phyloP scores from a whole-genome alignment of 2,329 filamentous ascomycete genomes.

The Paecilomyces sp. region DNA sequence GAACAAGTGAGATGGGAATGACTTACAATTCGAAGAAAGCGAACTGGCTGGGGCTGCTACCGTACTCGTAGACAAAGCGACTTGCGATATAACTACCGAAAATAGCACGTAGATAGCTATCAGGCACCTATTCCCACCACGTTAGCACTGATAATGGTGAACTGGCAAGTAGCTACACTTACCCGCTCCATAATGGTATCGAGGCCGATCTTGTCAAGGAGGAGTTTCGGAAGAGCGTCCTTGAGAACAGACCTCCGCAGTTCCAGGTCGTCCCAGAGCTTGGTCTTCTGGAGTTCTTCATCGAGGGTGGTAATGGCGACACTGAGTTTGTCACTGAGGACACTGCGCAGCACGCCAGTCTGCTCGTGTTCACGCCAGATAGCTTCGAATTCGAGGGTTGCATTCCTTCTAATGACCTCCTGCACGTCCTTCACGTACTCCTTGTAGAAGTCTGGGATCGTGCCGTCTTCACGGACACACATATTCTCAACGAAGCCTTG shows the following conservation, averaged over 20 bases:
- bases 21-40: conserved; percentile 97
- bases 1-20: neutral
- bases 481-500: conserved; percentile 83
- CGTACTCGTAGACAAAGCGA: conserved; percentile 93
- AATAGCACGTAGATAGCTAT: conserved; percentile 86
- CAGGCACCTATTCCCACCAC: conserved; percentile 58
- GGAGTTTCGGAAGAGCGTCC: conserved; percentile 77
- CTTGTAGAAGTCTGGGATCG: conserved; percentile 83
- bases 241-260: conserved; percentile 71
- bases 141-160: neutral
- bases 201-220: conserved; percentile 84
- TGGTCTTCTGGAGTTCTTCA: conserved; percentile 88
- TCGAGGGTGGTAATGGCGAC: conserved; percentile 93
- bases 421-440: conserved; percentile 90
- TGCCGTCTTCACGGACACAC: conserved; percentile 74
- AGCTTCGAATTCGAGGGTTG: conserved; percentile 89
- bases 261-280: conserved; percentile 77
- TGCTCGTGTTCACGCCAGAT: conserved; percentile 92
- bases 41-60: conserved; percentile 88
- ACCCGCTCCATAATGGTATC: conserved; percentile 78
- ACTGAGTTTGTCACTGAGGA: conserved; percentile 87
- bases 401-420: conserved; percentile 83
- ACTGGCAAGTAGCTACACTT: conserved; percentile 22
- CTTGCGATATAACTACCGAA: conserved; percentile 94
- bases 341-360: conserved; percentile 70